Conservation (phyloP, 2,329 filamentous ascomycete genomes). For the Botrytis tulipae region DNA sequence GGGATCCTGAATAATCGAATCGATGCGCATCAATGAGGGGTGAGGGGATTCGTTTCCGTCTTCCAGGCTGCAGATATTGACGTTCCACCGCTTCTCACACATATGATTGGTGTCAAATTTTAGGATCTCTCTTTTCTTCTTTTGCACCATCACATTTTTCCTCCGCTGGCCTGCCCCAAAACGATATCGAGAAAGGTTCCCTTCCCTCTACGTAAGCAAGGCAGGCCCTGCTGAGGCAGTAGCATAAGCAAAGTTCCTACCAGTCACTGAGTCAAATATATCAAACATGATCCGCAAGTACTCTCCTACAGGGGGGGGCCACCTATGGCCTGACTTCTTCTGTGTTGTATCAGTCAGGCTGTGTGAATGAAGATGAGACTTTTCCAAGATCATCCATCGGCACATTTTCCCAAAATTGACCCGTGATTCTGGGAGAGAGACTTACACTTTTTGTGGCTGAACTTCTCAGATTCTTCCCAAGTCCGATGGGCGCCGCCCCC, state of each 20-base stretch:
- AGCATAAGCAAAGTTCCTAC: constrained; percentile 18
- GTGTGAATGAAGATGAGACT: constrained; percentile 8
- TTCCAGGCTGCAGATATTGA: constrained; percentile 19
- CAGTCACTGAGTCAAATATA: constrained; percentile 9
- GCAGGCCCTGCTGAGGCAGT: constrained; percentile 14
- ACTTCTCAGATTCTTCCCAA: constrained; percentile 6
- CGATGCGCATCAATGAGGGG: constrained; percentile 4
- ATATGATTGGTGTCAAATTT: constrained; percentile 1
- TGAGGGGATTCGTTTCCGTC: constrained; percentile 15
- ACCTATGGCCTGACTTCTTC: constrained; percentile 19
- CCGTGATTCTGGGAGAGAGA: constrained; percentile 15
- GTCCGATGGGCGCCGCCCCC: not conserved
- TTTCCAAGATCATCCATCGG: constrained; percentile 9
- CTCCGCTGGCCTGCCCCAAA: not conserved
- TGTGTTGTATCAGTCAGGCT: constrained; percentile 14
- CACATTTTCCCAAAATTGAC: constrained; percentile 4
- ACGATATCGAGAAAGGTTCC: not conserved
- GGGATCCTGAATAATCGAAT: not conserved
- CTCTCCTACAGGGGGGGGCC: constrained; percentile 14
- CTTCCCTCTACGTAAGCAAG: constrained; percentile 17
- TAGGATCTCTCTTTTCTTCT: not conserved
- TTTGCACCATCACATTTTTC: not conserved
- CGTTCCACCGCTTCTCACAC: constrained; percentile 14
- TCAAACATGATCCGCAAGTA: constrained; percentile 12
- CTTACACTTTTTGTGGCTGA: constrained; percentile 19